Base-by-base conservation (phyloP, 2,329 filamentous ascomycete genomes). In the Alternaria sp. region DNA sequence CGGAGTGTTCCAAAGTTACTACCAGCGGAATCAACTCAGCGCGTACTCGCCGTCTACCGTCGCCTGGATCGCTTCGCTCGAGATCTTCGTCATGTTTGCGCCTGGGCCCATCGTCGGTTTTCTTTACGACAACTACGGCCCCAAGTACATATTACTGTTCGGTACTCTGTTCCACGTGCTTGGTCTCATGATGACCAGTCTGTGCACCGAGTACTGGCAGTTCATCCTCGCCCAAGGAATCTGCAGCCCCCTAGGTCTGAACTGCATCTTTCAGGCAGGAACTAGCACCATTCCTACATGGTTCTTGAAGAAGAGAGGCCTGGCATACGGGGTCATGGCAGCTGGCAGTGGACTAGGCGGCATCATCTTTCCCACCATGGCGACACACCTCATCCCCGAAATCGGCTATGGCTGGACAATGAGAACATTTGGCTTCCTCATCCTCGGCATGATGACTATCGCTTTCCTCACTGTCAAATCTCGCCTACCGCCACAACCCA, bases 361-460 rank as follows among this genome's bases (percentile, higher is more conserved):
- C 17, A 85, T 90, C 15, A 83, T 89, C 36, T 85, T 89, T 51
- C 88, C 88, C 0, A 88, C 90, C 69, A 87, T 90, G 84, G 83
- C 89, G 12, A 78, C 83, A 2, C 83, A 83, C 32, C 76, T 90
- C 21, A 85, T 90, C 49, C 80, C 80, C 0, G 32, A 81, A 5
- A 81, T 88, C 8, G 88, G 87, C 0, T 90, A 87, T 64, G 80
- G 77, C 3, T 90, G 88, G 88, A 87, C 69, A 74, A 80, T 43
- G 90, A 87, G 88, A 79, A 85, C 0, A 81, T 81, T 80, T 55
- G 69, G 87, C 13, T 88, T 91, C 60, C 79, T 91, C 52, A 88
- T 91, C 65, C 84, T 92, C 63, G 84, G 82, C 59, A 79, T 87
- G 62, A 82, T 87, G 63, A 76, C 84, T 32, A 81, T 90, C 63